phyloP scores from a whole-genome alignment of 2,329 filamentous ascomycete species.

The Exophiala oligosperma region DNA sequence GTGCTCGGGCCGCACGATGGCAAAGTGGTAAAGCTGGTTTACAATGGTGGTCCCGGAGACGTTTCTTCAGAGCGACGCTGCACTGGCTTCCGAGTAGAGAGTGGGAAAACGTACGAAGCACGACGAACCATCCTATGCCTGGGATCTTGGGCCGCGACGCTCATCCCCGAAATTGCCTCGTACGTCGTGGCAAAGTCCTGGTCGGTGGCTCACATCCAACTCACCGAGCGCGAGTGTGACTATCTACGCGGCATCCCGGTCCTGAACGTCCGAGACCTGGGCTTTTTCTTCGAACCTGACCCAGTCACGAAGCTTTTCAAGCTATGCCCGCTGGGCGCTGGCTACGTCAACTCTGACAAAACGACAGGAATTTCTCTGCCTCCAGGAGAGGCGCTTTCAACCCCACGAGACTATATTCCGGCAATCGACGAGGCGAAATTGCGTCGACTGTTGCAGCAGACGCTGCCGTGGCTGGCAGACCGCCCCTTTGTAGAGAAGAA shows the following conservation, averaged over 20 bases:
- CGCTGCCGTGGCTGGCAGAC: slow-evolving; percentile 54
- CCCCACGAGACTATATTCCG: slow-evolving; percentile 50
- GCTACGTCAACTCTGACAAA: slow-evolving; percentile 54
- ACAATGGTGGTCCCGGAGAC: slow-evolving; percentile 41
- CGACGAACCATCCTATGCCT: slow-evolving; percentile 51
- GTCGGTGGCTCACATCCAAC: slow-evolving; percentile 60
- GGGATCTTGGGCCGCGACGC: slow-evolving; percentile 50
- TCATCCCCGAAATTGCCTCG: slow-evolving; percentile 52
- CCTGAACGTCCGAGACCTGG: slow-evolving; percentile 61
- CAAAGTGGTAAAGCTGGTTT: slow-evolving; percentile 39
- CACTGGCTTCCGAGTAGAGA: slow-evolving; percentile 40
- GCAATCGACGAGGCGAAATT: slow-evolving; percentile 54
- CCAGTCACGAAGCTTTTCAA: slow-evolving; percentile 59
- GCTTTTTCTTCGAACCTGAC: slow-evolving; percentile 67
- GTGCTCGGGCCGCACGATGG: slow-evolving; percentile 44
- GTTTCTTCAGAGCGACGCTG: slow-evolving; percentile 35
- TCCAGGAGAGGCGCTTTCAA: slow-evolving; percentile 38
- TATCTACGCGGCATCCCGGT: slow-evolving; percentile 60
- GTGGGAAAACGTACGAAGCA: slow-evolving; percentile 32
- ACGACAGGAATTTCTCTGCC: slow-evolving; percentile 42
- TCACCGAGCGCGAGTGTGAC: slow-evolving; percentile 56
- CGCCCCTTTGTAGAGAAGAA: slow-evolving; percentile 57
- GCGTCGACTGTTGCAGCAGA: slow-evolving; percentile 52
- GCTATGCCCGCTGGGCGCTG: slow-evolving; percentile 60
- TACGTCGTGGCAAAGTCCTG: slow-evolving; percentile 59